Percentiles rank a stretch among this genome's conserved stretches.
Evolutionary conservation across 1,284 basidiomycete genomes (phyloP).

Genomic region (Sporisorium sorghi): DNA sequence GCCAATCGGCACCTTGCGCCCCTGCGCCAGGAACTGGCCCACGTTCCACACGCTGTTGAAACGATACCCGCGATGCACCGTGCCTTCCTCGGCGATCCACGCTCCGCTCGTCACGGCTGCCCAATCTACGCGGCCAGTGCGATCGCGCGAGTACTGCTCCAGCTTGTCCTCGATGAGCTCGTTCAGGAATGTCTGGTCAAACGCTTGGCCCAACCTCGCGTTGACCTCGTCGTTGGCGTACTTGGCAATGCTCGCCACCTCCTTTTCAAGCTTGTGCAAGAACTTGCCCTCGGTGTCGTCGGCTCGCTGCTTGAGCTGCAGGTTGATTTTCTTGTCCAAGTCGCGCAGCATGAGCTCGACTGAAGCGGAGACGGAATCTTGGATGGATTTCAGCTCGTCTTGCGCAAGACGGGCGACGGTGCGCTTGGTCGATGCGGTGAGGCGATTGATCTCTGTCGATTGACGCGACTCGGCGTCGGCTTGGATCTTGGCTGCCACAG

Average conservation of each 20-base stretch:
- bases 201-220: slow-evolving; percentile 31
- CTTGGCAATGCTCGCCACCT: slow-evolving; percentile 26
- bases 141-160: slow-evolving; percentile 34
- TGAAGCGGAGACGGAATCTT: slow-evolving; percentile 31
- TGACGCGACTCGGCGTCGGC: slow-evolving; percentile 31
- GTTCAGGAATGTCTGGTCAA: slow-evolving; percentile 40
- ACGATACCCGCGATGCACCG: slow-evolving; percentile 40
- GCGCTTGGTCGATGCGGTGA: slow-evolving; percentile 37
- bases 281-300: slow-evolving; percentile 45
- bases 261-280: slow-evolving; percentile 29
- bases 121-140: slow-evolving; percentile 39
- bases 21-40: slow-evolving; percentile 32
- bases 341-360: slow-evolving; percentile 49
- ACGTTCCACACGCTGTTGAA: slow-evolving; percentile 48
- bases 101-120: slow-evolving; percentile 37
- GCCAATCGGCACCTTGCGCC: slow-evolving; percentile 43
- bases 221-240: slow-evolving; percentile 51
- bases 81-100: slow-evolving; percentile 28
- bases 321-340: slow-evolving; percentile 32
- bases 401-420: slow-evolving; percentile 39
- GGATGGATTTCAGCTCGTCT: slow-evolving; percentile 39
- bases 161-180: slow-evolving; percentile 27
- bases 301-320: slow-evolving; percentile 39
- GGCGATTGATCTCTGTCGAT: slow-evolving; percentile 23
- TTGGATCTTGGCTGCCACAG: slow-evolving; percentile 30